Conservation (phyloP, 2,329 filamentous ascomycete genomes). For the Aspergillus candidus region DNA sequence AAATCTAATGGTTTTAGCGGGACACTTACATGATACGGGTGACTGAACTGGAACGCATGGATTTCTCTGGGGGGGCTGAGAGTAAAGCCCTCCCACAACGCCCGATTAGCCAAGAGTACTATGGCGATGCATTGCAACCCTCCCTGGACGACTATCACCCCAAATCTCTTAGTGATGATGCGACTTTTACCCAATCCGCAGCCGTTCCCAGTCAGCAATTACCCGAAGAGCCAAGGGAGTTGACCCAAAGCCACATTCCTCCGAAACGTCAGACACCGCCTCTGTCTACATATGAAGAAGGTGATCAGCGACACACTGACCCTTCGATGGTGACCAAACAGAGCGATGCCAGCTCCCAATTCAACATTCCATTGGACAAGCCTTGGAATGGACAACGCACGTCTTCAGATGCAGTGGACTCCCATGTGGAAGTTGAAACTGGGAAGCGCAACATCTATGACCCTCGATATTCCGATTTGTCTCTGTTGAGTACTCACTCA, state of each 20-base stretch:
- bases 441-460: not conserved
- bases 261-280: conserved; percentile 35
- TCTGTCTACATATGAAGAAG: conserved; percentile 28
- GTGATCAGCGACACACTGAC: conserved; percentile 14
- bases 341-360: too few relatives aligned
- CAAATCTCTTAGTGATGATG: conserved; percentile 46
- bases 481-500: conserved; percentile 17
- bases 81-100: conserved; percentile 73
- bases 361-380: too few relatives aligned
- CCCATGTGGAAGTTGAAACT: too few relatives aligned
- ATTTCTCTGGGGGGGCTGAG: conserved; percentile 41
- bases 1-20: conserved; percentile 48
- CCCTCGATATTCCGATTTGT: conserved; percentile 10
- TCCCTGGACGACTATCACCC: conserved; percentile 33
- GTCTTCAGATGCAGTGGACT: not conserved
- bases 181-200: conserved; percentile 43
- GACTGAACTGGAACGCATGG: conserved; percentile 72
- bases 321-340: conserved; percentile 33
- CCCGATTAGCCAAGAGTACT: conserved; percentile 55
- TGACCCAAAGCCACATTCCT: conserved; percentile 28
- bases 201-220: conserved; percentile 14
- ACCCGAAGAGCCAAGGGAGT: conserved; percentile 19
- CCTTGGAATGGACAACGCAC: too few relatives aligned
- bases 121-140: conserved; percentile 38
- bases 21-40: conserved; percentile 88